Conservation (phyloP, 177 flowering plant genomes). For the Vitis hybrid region DNA sequence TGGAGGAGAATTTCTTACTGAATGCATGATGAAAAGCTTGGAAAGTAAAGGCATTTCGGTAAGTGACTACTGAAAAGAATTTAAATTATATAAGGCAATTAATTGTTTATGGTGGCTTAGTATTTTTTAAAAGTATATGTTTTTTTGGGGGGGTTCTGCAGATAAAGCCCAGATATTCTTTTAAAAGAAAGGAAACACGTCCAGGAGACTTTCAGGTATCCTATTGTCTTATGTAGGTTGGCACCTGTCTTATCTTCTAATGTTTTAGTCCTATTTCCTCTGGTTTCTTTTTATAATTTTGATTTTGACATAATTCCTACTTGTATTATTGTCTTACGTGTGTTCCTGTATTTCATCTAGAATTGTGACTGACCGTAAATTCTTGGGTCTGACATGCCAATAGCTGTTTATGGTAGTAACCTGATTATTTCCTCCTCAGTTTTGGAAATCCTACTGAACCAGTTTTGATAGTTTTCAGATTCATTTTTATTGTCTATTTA, state of each 20-base stretch:
- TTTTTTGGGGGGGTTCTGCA: conserved; percentile 25
- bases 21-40: conserved; percentile 92
- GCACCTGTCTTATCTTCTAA: not conserved
- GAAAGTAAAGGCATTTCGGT: conserved; percentile 86
- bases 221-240: not conserved
- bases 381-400: no score
- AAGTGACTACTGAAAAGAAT: conserved; percentile 21
- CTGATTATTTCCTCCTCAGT: no score
- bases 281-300: not conserved
- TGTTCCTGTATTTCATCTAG: not conserved
- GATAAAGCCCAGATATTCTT: conserved; percentile 92
- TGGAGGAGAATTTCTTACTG: conserved; percentile 92
- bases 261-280: not conserved
- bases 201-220: conserved; percentile 90
- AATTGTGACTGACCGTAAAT: not conserved
- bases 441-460: no score
- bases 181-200: conserved; percentile 83
- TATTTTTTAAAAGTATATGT: not conserved
- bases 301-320: not conserved
- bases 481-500: not conserved
- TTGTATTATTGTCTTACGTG: no score
- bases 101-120: conserved; percentile 5
- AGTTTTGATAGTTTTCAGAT: not conserved
- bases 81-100: conserved; percentile 5
- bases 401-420: no score